Conservation (phyloP, 225 moss, liverwort and hornwort species). For the Thuidium tamariscinum region DNA sequence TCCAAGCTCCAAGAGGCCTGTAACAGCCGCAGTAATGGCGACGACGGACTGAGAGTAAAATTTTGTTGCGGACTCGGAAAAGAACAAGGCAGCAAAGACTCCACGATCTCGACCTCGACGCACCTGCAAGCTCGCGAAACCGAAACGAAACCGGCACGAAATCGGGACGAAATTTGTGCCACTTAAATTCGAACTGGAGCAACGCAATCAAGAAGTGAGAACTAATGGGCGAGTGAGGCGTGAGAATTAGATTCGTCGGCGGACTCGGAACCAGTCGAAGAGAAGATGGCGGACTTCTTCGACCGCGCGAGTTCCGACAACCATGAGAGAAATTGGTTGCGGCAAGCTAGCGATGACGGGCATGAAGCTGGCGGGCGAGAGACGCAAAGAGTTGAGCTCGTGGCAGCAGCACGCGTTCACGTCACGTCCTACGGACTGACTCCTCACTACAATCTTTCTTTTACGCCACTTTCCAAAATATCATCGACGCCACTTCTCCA, state of each 20-base stretch:
- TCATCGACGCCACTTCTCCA: neutral
- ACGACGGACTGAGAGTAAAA: neutral
- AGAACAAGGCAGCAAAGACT: neutral
- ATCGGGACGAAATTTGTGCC: neutral
- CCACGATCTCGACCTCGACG: neutral
- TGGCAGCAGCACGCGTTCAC: slow-evolving; percentile 25
- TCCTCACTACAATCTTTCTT: neutral
- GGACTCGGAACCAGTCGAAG: neutral
- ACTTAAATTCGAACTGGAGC: neutral
- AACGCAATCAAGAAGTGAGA: neutral
- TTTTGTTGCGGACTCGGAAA: neutral
- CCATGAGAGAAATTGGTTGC: neutral
- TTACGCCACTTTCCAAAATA: slow-evolving; percentile 6
- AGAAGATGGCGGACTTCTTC: neutral
- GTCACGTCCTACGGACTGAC: neutral
- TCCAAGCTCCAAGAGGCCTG: neutral
- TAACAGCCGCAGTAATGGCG: neutral
- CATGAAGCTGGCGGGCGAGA: neutral
- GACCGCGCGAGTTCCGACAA: neutral
- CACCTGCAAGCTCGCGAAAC: neutral
- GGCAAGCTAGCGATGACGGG: neutral
- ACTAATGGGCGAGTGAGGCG: neutral
- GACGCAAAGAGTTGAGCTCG: slow-evolving; percentile 6
- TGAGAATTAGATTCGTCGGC: neutral
- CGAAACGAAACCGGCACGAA: neutral